Evolutionary conservation across 768 basidiomycete species (phyloP).

Genomic region (Nidularia pulvinata): DNA sequence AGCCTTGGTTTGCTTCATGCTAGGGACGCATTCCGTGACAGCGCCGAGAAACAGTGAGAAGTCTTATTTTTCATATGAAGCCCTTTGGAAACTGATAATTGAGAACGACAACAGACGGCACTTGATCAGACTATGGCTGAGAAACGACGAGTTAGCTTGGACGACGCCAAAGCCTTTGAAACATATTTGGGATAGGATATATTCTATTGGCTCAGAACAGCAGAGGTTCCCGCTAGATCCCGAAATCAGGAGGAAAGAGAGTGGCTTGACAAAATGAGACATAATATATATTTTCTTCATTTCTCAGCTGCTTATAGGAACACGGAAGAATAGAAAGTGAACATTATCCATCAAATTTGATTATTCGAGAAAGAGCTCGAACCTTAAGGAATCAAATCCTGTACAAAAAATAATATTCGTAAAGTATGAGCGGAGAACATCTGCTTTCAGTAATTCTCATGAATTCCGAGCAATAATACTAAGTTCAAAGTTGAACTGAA

Average conservation of each 20-base stretch:
- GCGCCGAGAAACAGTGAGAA: slow-evolving; percentile 35
- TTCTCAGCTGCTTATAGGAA: too few relatives aligned
- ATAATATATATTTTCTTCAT: too few relatives aligned
- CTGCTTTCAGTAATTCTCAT: too few relatives aligned
- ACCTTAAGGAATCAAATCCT: too few relatives aligned
- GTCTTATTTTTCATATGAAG: neutral
- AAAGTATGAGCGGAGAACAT: too few relatives aligned
- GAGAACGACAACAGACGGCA: slow-evolving; percentile 29
- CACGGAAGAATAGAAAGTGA: too few relatives aligned
- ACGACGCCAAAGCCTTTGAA: slow-evolving; percentile 35
- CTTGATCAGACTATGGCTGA: slow-evolving; percentile 41
- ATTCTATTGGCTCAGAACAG: slow-evolving; percentile 34
- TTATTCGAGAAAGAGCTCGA: too few relatives aligned
- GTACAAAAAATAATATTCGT: too few relatives aligned
- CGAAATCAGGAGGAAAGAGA: slow-evolving; percentile 41
- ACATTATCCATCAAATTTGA: too few relatives aligned
- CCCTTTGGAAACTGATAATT: neutral
- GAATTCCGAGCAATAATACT: too few relatives aligned
- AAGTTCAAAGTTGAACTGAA: too few relatives aligned
- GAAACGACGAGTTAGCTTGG: slow-evolving; percentile 48
- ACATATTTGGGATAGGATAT: slow-evolving; percentile 33
- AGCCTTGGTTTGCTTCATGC: slow-evolving; percentile 42
- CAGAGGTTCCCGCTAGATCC: slow-evolving; percentile 44
- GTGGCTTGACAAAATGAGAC: too few relatives aligned
- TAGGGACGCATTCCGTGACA: slow-evolving; percentile 40